Evolutionary conservation across 2,329 filamentous ascomycete genomes (phyloP).

Genomic region (Alternaria sp.): DNA sequence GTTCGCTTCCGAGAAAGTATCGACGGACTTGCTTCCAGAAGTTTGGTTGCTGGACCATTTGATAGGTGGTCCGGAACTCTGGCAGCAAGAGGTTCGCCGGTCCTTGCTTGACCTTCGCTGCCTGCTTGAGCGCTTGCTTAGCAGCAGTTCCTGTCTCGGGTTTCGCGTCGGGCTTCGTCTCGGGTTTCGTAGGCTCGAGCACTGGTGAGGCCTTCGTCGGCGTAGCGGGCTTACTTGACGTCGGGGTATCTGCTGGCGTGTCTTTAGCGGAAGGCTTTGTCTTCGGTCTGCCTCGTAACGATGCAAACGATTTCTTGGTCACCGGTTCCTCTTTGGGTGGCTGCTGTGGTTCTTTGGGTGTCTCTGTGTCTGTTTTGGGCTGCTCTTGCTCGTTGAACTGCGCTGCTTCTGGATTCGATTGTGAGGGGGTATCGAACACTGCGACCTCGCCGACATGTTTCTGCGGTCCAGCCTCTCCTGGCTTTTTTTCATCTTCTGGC

Average conservation of each 20-base stretch:
- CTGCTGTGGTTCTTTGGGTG: conserved; percentile 25
- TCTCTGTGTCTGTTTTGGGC: conserved; percentile 20
- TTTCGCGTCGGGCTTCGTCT: conserved; percentile 37
- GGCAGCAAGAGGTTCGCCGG: conserved; percentile 72
- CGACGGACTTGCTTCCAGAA: conserved; percentile 54
- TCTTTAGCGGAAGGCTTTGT: conserved; percentile 30
- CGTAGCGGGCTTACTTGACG: conserved; percentile 48
- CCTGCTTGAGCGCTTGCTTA: conserved; percentile 35
- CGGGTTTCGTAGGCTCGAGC: conserved; percentile 33
- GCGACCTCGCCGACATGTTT: conserved; percentile 61
- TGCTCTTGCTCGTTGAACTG: conserved; percentile 57
- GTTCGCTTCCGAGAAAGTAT: conserved; percentile 56
- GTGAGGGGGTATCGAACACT: conserved; percentile 58
- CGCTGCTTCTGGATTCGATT: conserved; percentile 58
- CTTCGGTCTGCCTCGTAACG: conserved; percentile 41
- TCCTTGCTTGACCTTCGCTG: conserved; percentile 36
- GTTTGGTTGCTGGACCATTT: conserved; percentile 51
- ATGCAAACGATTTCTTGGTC: conserved; percentile 39
- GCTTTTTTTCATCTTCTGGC: conserved; percentile 58
- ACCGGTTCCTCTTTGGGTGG: conserved; percentile 26
- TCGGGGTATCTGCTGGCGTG: conserved; percentile 21
- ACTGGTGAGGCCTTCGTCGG: conserved; percentile 38
- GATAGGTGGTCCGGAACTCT: conserved; percentile 72
- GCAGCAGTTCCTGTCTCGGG: conserved; percentile 35
- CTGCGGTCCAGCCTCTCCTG: conserved; percentile 63